Evolutionary conservation across 1,284 basidiomycete genomes (phyloP).

Genomic region (Puccinia horiana): DNA sequence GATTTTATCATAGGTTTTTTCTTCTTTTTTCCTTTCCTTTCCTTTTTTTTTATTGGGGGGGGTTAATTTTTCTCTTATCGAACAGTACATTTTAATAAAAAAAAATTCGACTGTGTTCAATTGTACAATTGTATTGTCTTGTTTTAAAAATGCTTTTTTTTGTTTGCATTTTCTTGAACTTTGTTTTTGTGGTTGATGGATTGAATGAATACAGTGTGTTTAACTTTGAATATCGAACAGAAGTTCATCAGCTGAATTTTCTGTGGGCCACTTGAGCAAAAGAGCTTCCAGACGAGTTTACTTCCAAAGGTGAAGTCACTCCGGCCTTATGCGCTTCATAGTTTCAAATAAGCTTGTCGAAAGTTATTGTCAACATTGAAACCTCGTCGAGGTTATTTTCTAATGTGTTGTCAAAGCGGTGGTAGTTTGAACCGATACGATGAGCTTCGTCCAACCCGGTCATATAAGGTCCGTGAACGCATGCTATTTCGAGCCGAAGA

Average conservation of each 20-base stretch:
- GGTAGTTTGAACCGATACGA: conserved; percentile 44
- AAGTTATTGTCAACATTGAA: not conserved
- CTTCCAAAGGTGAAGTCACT: not conserved
- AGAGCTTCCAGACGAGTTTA: not conserved
- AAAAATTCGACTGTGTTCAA: too few species aligned
- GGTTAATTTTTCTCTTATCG: not conserved
- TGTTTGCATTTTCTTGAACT: too few species aligned
- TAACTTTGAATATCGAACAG: not conserved
- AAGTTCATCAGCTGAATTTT: not conserved
- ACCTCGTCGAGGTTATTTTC: not conserved
- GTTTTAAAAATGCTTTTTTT: too few species aligned
- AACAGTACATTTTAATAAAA: too few species aligned
- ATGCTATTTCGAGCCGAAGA: conserved; percentile 50
- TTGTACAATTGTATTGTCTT: too few species aligned
- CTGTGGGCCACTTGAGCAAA: not conserved
- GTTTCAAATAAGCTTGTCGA: not conserved
- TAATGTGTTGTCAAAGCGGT: not conserved
- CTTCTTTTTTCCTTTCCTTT: not conserved
- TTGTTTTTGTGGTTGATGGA: not conserved
- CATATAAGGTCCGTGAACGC: conserved; percentile 55
- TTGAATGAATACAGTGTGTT: not conserved
- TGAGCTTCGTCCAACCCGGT: conserved; percentile 54
- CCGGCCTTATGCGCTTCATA: not conserved
- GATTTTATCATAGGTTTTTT: too few species aligned
- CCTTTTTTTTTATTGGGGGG: not conserved